Base-by-base conservation (phyloP, 208 protist genomes). In the Plasmodiophora brassicae region DNA sequence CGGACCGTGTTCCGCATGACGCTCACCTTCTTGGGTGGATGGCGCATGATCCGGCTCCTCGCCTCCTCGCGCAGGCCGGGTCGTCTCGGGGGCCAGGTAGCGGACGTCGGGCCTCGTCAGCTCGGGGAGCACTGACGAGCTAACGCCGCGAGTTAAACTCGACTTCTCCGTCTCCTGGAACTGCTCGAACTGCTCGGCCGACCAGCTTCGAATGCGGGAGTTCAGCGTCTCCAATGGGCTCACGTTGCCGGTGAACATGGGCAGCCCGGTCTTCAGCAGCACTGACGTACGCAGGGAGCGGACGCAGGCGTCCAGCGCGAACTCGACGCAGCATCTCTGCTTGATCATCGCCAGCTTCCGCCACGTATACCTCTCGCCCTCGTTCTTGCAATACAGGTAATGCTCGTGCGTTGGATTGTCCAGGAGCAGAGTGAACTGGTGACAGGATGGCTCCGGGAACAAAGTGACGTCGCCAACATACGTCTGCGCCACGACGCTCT, bases 401-500 rank as follows among this genome's bases (percentile, higher is more conserved):
- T 28, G 14, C 25, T 57, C 50, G 25, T 38, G 71, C 14, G 71
- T 71, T 71, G 71, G 71, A 41, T 84, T 84, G 14, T 38, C 32
- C 32, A 84, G 71, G 20, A 84, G n/a, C n/a, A 22, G 14, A 25
- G 25, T n/a, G 45, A 71, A 84, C 14, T 84, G 20, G n/a, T 20
- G 45, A 46, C 14, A 84, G 20, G 32, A 71, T 25, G 45, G 38
- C 22, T 84, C n/a, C 25, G 71, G 71, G n/a, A 46, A 38, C 32
- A 84, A 71, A 46, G 71, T 84, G 38, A 84, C n/a, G 45, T 84
- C 71, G 14, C 71, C 71, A 41, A 60, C 20, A 84, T 84, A 84
- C 14, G 14, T 38, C 45, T 84, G 71, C 14, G 14, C 25, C 20
- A 25, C 50, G 25, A 57, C 25, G 25, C 50, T 57, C 50, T 57